Percentiles rank a stretch among this genome's conserved stretches.
Conservation (phyloP, 2,329 filamentous ascomycete species). For the Mariannaea elegans region DNA sequence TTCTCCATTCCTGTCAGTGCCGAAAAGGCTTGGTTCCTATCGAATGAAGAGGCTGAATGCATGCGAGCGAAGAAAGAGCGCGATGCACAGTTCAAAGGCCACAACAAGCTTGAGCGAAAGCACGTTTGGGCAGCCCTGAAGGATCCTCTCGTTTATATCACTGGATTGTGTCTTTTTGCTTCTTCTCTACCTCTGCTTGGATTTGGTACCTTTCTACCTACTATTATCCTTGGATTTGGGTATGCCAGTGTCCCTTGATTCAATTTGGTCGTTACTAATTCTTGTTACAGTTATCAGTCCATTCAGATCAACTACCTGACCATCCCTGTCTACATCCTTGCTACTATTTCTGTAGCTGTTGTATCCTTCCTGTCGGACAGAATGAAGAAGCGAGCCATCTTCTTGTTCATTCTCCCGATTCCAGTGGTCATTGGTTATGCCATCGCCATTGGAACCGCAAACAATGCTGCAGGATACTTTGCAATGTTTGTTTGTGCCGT, state of each 20-base stretch:
- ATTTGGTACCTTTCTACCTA: constrained; percentile 22
- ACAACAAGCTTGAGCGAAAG: constrained; percentile 1
- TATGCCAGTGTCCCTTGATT: neutral
- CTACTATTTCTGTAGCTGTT: constrained; percentile 36
- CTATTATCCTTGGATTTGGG: constrained; percentile 19
- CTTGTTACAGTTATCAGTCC: constrained; percentile 3
- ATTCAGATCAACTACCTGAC: constrained; percentile 45
- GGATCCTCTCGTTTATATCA: constrained; percentile 7
- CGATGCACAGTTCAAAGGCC: constrained; percentile 7
- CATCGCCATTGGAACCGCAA: constrained; percentile 42
- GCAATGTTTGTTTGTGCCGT: constrained; percentile 42
- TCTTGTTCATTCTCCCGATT: constrained; percentile 40
- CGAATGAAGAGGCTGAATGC: constrained; percentile 46
- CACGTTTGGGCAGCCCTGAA: constrained; percentile 11
- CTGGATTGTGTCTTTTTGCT: constrained; percentile 10
- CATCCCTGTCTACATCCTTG: constrained; percentile 47
- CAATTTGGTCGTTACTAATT: neutral
- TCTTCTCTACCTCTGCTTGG: constrained; percentile 14
- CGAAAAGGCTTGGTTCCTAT: constrained; percentile 51
- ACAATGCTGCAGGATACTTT: constrained; percentile 42
- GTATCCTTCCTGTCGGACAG: constrained; percentile 44
- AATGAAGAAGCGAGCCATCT: constrained; percentile 40
- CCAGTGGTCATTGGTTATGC: constrained; percentile 46
- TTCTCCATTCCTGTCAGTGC: constrained; percentile 42
- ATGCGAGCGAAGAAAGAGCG: constrained; percentile 3